Evolutionary conservation across 2,329 filamentous ascomycete species (phyloP), one percentile per base, ranked within the genome.

Genomic region (Fusarium illudens): DNA sequence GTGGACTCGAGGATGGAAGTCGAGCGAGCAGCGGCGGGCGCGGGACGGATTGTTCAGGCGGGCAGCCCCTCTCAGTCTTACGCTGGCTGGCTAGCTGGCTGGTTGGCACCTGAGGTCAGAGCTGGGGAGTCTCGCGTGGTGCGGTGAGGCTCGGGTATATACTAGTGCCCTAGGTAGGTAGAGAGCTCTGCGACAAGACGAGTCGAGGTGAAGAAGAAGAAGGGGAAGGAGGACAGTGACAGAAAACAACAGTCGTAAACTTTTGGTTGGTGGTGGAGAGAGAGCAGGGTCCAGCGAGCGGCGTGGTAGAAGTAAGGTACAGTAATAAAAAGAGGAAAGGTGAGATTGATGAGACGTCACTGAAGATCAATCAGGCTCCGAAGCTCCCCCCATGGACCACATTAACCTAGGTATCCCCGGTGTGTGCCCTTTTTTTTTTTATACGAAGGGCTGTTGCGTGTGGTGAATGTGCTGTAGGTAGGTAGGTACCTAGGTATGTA

Each of bases 361-460:
- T 68, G 62, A 62, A 68, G 66, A 73, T 73, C 68, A 72, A 69
- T 46, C 65, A 66, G 62, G 71, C 64, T 73, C 66, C 66, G 49
- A 65, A 70, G 68, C 64, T 64, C 22, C 22, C 39, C 39, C 61
- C 68, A 61, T 64, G 33, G 46, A 46, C 55, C 37, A 46, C 61
- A 46, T 11, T 39, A 22, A 27, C 15, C 39, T 44, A 11, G 39
- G 39, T 27, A 27, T 44, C 39, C 39, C 39, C 20, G 20, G 39
- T 48, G 29, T 49, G 46, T 49, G 46, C 51, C 51, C 39, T 44
- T 44, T 44, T 27, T 42, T n/a, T n/a, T n/a, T n/a, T n/a, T n/a
- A n/a, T n/a, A 42, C 37, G 37, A 42, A n/a, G 13, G 10, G n/a
- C 36, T 22, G 8, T 32, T 33, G 27, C 37, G 29, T n/a, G n/a